Conservation (phyloP, 306 rosid genomes). For the Mimosa bimucronata region DNA sequence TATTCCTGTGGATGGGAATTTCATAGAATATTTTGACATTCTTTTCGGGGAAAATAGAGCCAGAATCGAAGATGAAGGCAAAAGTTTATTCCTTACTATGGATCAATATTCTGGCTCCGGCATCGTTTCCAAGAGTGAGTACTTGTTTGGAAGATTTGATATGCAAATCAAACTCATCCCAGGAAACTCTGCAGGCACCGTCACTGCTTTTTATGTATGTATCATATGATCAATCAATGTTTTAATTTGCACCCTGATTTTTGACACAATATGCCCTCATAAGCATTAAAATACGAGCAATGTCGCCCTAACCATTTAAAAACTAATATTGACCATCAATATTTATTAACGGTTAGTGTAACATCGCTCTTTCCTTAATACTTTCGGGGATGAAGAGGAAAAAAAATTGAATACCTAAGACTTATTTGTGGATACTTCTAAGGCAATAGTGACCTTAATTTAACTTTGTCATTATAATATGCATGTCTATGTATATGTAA, state of each 20-base stretch:
- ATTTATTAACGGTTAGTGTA: no score
- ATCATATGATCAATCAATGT: neutral
- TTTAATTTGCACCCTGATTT: no score
- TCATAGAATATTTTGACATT: slow-evolving; percentile 38
- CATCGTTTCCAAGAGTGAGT: slow-evolving; percentile 42
- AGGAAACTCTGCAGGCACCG: slow-evolving; percentile 58
- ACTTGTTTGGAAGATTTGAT: slow-evolving; percentile 51
- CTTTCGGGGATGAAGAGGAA: no score
- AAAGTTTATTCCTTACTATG: slow-evolving; percentile 45
- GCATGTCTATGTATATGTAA: neutral
- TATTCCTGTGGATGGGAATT: slow-evolving; percentile 34
- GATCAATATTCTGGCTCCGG: slow-evolving; percentile 53
- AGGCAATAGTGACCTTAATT: no score
- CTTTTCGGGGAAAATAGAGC: slow-evolving; percentile 50
- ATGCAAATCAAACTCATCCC: slow-evolving; percentile 51
- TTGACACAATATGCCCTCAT: no score
- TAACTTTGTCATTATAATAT: no score
- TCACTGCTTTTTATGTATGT: slow-evolving; percentile 56
- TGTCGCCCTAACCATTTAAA: no score
- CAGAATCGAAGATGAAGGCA: slow-evolving; percentile 37
- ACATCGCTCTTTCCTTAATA: no score
- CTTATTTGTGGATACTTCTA: no score
- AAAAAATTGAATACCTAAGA: no score
- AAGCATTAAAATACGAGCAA: no score
- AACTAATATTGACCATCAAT: no score